Conservation (phyloP, 2,329 filamentous ascomycete species). For the Exophiala xenobiotica region DNA sequence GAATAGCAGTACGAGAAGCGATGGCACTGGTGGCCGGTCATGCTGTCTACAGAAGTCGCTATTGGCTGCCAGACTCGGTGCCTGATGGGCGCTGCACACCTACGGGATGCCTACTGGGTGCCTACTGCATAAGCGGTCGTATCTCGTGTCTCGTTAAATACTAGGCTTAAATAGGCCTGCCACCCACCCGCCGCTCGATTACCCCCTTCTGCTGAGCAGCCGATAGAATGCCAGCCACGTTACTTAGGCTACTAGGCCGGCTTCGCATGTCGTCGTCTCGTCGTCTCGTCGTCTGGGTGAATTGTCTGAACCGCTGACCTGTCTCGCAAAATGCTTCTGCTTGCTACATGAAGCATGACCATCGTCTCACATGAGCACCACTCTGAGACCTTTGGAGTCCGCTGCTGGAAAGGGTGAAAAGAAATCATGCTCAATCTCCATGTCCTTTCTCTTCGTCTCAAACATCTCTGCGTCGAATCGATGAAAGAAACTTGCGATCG, state of each 20-base stretch:
- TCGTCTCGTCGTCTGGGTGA: too few relatives aligned
- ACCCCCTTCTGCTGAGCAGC: too few relatives aligned
- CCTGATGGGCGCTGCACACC: not conserved
- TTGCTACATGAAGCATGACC: too few relatives aligned
- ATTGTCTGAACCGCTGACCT: too few relatives aligned
- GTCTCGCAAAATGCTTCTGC: too few relatives aligned
- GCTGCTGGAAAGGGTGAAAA: constrained; percentile 33
- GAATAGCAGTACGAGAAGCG: too few relatives aligned
- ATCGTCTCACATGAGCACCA: constrained; percentile 21
- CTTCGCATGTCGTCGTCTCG: too few relatives aligned
- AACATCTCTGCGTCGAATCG: constrained; percentile 33
- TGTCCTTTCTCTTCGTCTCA: constrained; percentile 33
- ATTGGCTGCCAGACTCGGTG: not conserved
- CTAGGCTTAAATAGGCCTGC: not conserved
- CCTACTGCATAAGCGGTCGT: not conserved
- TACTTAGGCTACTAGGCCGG: too few relatives aligned
- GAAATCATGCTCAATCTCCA: constrained; percentile 34
- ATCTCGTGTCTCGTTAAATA: constrained; percentile 1
- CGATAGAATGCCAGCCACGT: too few relatives aligned
- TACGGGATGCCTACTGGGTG: too few relatives aligned
- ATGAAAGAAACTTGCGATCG: constrained; percentile 32
- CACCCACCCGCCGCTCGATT: too few relatives aligned
- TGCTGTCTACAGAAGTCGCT: not conserved
- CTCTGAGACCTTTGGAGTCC: constrained; percentile 31
- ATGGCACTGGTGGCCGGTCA: not conserved